Conservation (phyloP, 495 filamentous ascomycete genomes). For the Geoglossum glabrum region DNA sequence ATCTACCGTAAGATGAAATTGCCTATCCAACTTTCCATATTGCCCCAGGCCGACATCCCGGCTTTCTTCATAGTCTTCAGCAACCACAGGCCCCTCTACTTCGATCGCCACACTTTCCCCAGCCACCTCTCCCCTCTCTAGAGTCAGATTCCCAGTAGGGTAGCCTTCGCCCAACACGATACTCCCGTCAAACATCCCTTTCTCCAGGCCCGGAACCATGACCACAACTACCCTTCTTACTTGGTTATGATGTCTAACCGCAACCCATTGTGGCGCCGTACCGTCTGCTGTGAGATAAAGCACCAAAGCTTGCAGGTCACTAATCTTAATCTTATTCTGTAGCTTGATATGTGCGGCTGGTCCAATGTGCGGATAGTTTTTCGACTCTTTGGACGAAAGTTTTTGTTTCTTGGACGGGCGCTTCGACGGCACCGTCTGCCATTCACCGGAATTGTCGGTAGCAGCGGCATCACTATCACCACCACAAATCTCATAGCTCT, state of each 20-base stretch:
- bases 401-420: constrained; percentile 33
- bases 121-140: background rate
- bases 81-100: background rate
- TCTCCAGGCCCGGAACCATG: constrained; percentile 53
- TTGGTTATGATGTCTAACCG: constrained; percentile 50
- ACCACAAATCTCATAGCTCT: constrained; percentile 18
- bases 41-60: background rate
- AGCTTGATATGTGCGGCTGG: constrained; percentile 46
- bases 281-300: constrained; percentile 87
- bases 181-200: constrained; percentile 3
- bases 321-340: constrained; percentile 53
- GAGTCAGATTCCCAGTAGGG: background rate
- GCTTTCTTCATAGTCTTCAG: constrained; percentile 2
- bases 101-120: background rate
- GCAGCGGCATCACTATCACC: constrained; percentile 1
- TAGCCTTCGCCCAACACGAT: background rate
- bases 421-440: constrained; percentile 28
- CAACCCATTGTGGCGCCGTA: constrained; percentile 65
- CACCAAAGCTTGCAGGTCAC: constrained; percentile 58
- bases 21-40: background rate
- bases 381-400: constrained; percentile 31
- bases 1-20: background rate
- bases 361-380: constrained; percentile 52
- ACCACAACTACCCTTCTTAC: constrained; percentile 76
- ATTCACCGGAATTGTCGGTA: constrained; percentile 13